These are phyloP conservation scores for Penicillium vulpinum DNA, from an alignment of 2,329 filamentous ascomycete species.

Conservation along the genomic window DNA sequence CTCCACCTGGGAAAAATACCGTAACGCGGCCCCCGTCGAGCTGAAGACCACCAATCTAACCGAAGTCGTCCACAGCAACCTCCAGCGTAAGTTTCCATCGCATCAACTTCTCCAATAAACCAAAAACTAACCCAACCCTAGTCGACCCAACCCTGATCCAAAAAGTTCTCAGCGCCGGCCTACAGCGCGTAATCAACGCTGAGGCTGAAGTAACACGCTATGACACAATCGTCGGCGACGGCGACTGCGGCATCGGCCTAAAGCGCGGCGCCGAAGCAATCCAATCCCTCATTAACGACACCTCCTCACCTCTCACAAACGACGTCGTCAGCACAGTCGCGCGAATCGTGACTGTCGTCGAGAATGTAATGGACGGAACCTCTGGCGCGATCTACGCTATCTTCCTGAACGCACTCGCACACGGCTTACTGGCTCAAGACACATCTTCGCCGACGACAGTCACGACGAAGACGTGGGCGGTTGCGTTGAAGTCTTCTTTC, in stretches of 20 bases:
- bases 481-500: conserved; percentile 70
- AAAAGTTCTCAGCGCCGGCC: conserved; percentile 55
- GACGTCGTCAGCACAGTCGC: conserved; percentile 63
- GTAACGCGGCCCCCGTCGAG: conserved; percentile 44
- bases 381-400: conserved; percentile 80
- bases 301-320: conserved; percentile 47
- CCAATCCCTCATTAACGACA: conserved; percentile 44
- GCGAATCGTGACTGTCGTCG: conserved; percentile 63
- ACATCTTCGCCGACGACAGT: conserved; percentile 46
- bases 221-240: conserved; percentile 83
- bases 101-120: not conserved
- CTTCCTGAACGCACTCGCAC: conserved; percentile 81
- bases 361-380: conserved; percentile 72
- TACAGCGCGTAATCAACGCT: conserved; percentile 61
- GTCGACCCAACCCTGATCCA: conserved; percentile 54
- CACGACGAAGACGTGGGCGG: conserved; percentile 58
- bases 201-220: conserved; percentile 67
- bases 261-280: conserved; percentile 78
- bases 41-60: conserved; percentile 44
- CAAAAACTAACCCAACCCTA: conserved; percentile 22
- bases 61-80: conserved; percentile 54
- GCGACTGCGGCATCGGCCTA: conserved; percentile 83
- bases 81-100: conserved; percentile 46
- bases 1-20: conserved; percentile 57
- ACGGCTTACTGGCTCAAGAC: conserved; percentile 61